Conservation (phyloP, 768 basidiomycete genomes). For the Hemileccinum rubropunctum region DNA sequence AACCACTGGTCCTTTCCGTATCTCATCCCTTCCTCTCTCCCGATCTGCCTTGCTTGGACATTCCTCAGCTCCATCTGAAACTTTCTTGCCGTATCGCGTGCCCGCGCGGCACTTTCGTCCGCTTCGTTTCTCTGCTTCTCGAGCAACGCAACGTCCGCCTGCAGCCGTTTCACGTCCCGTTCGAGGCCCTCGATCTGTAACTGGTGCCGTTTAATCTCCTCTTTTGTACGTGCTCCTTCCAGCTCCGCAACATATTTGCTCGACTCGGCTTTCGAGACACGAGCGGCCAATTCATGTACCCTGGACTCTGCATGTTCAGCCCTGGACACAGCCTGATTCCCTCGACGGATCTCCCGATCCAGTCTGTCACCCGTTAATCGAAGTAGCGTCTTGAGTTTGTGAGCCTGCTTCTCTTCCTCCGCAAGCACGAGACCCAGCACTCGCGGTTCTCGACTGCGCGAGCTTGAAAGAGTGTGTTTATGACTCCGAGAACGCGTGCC, state of each 20-base stretch:
- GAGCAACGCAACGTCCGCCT: slow-evolving; percentile 26
- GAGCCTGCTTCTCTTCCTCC: slow-evolving; percentile 57
- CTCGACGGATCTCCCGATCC: slow-evolving; percentile 53
- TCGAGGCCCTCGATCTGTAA: slow-evolving; percentile 47
- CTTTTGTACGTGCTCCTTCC: slow-evolving; percentile 39
- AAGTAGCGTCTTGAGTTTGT: slow-evolving; percentile 52
- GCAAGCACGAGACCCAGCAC: slow-evolving; percentile 44
- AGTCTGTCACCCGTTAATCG: slow-evolving; percentile 51
- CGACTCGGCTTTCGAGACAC: slow-evolving; percentile 40
- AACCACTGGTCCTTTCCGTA: slow-evolving; percentile 43
- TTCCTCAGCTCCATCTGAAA: slow-evolving; percentile 44
- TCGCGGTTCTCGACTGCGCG: slow-evolving; percentile 38
- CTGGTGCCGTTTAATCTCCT: slow-evolving; percentile 47
- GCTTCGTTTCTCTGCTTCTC: slow-evolving; percentile 40
- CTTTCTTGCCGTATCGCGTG: slow-evolving; percentile 42
- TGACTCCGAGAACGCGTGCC: slow-evolving; percentile 20
- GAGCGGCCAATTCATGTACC: slow-evolving; percentile 39
- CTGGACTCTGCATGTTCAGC: slow-evolving; percentile 52
- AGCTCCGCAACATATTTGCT: slow-evolving; percentile 39
- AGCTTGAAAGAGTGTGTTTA: slow-evolving; percentile 21
- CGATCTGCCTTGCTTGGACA: slow-evolving; percentile 42
- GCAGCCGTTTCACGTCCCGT: slow-evolving; percentile 40
- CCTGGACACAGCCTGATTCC: slow-evolving; percentile 48
- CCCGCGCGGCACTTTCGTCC: slow-evolving; percentile 42
- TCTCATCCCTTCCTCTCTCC: slow-evolving; percentile 41